These are phyloP conservation scores for Trypanosoma caninum DNA, from an alignment of 208 protist species.

Conservation along the genomic window DNA sequence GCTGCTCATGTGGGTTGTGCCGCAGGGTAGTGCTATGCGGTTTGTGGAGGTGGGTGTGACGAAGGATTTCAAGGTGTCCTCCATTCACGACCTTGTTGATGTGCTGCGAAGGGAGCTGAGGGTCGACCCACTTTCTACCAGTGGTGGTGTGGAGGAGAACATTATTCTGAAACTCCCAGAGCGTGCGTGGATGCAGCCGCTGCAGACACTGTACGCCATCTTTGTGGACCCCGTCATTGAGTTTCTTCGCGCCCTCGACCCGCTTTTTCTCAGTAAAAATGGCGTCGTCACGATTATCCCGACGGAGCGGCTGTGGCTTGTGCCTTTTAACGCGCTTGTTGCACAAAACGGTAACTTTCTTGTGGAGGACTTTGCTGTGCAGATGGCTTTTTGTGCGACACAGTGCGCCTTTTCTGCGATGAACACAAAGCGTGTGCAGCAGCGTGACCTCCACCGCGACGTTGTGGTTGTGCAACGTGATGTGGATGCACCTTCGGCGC, in stretches of 20 bases:
- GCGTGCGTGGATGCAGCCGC: conserved; percentile 73
- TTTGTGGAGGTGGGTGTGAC: conserved; percentile 86
- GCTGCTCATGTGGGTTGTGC: conserved; percentile 84
- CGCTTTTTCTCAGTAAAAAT: conserved; percentile 43
- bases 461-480: conserved; percentile 66
- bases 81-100: conserved; percentile 48
- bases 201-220: conserved; percentile 78
- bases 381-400: conserved; percentile 80
- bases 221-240: conserved; percentile 84
- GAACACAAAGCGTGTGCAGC: conserved; percentile 47
- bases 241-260: conserved; percentile 67
- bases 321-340: conserved; percentile 89
- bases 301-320: conserved; percentile 59
- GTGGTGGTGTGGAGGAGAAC: background rate
- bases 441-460: conserved; percentile 55
- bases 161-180: conserved; percentile 73
- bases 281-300: conserved; percentile 84
- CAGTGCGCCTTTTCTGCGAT: conserved; percentile 71
- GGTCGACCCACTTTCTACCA: conserved; percentile 41
- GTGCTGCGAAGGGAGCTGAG: conserved; percentile 52
- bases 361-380: conserved; percentile 77
- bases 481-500: conserved; percentile 18
- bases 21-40: conserved; percentile 71
- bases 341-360: conserved; percentile 65
- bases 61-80: conserved; percentile 65